Conservation (phyloP, 495 filamentous ascomycete genomes). For the Penicillium tannophilum region DNA sequence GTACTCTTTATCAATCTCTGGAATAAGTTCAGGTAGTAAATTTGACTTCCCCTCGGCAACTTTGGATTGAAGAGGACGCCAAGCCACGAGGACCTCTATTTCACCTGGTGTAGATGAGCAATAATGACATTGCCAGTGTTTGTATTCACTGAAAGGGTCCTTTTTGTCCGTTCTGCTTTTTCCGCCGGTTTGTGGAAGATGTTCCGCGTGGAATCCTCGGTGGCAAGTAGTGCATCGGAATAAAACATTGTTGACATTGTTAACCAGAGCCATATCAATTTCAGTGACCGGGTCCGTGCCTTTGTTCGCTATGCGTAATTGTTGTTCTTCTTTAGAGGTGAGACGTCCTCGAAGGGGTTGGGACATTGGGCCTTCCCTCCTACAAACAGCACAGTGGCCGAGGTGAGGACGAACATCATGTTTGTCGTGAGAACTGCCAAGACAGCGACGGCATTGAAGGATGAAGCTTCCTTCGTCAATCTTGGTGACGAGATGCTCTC, state of each 20-base stretch:
- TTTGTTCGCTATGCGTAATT: slow-evolving; percentile 71
- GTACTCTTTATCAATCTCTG: slow-evolving; percentile 81
- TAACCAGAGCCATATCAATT: slow-evolving; percentile 64
- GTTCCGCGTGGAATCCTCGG: slow-evolving; percentile 79
- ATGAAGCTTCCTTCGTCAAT: slow-evolving; percentile 75
- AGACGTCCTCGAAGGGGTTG: slow-evolving; percentile 67
- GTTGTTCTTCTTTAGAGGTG: slow-evolving; percentile 78
- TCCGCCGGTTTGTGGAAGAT: slow-evolving; percentile 53
- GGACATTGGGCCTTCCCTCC: slow-evolving; percentile 60
- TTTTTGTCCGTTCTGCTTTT: slow-evolving; percentile 36
- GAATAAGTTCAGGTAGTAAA: slow-evolving; percentile 53
- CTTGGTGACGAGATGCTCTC: slow-evolving; percentile 96
- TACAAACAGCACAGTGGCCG: slow-evolving; percentile 70
- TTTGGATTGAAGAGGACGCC: slow-evolving; percentile 66
- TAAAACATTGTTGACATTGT: slow-evolving; percentile 73
- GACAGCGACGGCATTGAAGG: slow-evolving; percentile 85
- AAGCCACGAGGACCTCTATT: slow-evolving; percentile 76
- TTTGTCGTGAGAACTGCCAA: slow-evolving; percentile 65
- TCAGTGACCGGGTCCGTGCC: slow-evolving; percentile 74
- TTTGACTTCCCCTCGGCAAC: slow-evolving; percentile 39
- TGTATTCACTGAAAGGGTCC: slow-evolving; percentile 59
- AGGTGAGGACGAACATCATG: slow-evolving; percentile 69
- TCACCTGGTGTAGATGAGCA: slow-evolving; percentile 63
- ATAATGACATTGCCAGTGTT: slow-evolving; percentile 73
- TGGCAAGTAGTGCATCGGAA: slow-evolving; percentile 81